A percentile compares a stretch with the other conserved stretches of the same genome.
phyloP scores from a whole-genome alignment of 352 stramenopile genomes.

The Pythium scleroteichum region DNA sequence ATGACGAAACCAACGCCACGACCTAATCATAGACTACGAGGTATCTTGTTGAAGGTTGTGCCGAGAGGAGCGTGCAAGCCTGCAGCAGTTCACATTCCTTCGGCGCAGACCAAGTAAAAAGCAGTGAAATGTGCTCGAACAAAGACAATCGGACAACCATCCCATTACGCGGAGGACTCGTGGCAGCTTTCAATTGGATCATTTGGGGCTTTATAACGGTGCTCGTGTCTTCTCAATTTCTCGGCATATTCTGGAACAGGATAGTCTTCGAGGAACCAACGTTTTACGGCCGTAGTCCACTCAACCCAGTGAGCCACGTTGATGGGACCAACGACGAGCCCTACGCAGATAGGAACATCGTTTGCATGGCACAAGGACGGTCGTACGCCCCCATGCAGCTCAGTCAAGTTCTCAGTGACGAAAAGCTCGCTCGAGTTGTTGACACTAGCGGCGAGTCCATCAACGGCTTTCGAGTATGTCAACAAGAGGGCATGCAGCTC shows the following conservation, averaged over 20 bases:
- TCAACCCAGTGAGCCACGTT: constrained; percentile 4
- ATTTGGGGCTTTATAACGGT: constrained; percentile 32
- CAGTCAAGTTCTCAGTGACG: constrained; percentile 20
- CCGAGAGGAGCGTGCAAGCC: too few relatives aligned
- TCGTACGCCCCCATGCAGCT: constrained; percentile 38
- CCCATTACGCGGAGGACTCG: not conserved
- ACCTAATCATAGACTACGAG: too few relatives aligned
- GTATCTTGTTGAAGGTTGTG: too few relatives aligned
- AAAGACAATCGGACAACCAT: not conserved
- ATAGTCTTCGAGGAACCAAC: not conserved
- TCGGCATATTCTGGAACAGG: constrained; percentile 30
- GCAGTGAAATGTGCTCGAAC: too few relatives aligned
- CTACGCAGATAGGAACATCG: constrained; percentile 43
- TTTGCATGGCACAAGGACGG: constrained; percentile 32
- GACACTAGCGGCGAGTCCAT: constrained; percentile 21
- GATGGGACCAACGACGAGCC: constrained; percentile 44
- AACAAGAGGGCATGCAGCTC: constrained; percentile 14
- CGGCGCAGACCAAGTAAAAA: too few relatives aligned
- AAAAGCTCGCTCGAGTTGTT: constrained; percentile 11
- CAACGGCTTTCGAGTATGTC: constrained; percentile 32
- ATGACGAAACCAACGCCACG: too few relatives aligned
- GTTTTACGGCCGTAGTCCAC: constrained; percentile 12
- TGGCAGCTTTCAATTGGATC: constrained; percentile 30
- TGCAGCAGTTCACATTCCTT: too few relatives aligned
- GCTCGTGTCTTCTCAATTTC: constrained; percentile 35